A percentile compares a stretch with the other conserved stretches of the same genome.
phyloP scores from a whole-genome alignment of 345 rosid genomes.

The Eucalyptus fibrosa region DNA sequence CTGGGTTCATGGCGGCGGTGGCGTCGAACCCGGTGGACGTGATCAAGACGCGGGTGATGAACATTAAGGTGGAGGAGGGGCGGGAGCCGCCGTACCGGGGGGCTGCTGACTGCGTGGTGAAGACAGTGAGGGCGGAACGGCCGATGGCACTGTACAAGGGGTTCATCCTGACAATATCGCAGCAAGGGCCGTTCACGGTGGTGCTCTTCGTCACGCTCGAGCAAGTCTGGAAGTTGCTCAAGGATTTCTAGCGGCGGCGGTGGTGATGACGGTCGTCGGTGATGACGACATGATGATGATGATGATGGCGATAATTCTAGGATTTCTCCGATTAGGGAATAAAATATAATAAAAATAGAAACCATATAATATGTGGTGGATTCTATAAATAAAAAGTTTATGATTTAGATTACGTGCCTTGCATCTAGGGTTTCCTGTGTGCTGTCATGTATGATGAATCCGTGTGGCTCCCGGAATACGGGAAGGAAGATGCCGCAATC shows the following conservation, averaged over 20 bases:
- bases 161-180: conserved; percentile 65
- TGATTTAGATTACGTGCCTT: not conserved
- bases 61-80: conserved; percentile 66
- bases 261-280: fast-evolving
- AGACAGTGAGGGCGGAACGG: conserved; percentile 68
- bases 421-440: not conserved
- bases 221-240: conserved; percentile 54
- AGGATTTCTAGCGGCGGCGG: conserved; percentile 16
- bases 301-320: not conserved
- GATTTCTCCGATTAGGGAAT: not conserved
- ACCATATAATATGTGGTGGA: no score
- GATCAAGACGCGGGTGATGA: conserved; percentile 81
- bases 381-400: not conserved
- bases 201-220: conserved; percentile 67
- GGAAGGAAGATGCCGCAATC: not conserved
- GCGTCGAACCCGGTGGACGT: conserved; percentile 76
- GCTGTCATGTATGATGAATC: not conserved
- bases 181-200: conserved; percentile 75
- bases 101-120: conserved; percentile 56
- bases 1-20: conserved; percentile 70
- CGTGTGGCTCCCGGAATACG: not conserved
- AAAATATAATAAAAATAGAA: not conserved
- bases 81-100: conserved; percentile 52
- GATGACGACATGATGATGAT: fast-evolving
- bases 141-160: conserved; percentile 73